Evolutionary conservation across 495 filamentous ascomycete species (phyloP).

Genomic region (Pseudomonodictys pantanalensis): DNA sequence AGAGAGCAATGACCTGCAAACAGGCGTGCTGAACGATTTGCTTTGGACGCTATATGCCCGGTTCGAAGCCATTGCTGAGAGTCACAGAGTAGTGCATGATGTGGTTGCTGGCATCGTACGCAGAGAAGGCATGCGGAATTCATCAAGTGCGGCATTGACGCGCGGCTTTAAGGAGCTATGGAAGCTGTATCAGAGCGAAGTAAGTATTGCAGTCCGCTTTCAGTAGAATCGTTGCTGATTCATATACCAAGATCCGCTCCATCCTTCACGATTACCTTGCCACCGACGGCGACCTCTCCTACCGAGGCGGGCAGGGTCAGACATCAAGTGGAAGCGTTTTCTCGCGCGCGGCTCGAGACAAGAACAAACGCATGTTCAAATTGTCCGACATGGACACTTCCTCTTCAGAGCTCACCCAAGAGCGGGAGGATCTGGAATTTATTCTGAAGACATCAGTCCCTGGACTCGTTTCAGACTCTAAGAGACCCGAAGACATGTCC

Average conservation of each 20-base stretch:
- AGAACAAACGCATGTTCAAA: conserved; percentile 75
- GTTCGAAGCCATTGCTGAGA: conserved; percentile 94
- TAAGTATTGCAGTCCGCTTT: conserved; percentile 34
- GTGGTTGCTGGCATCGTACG: conserved; percentile 76
- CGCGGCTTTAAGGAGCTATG: conserved; percentile 89
- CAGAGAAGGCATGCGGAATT: conserved; percentile 62
- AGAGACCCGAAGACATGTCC: conserved; percentile 45
- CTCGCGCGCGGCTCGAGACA: conserved; percentile 63
- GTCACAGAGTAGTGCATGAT: conserved; percentile 91
- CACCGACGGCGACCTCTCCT: conserved; percentile 72
- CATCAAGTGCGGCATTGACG: conserved; percentile 52
- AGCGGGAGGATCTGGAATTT: conserved; percentile 84
- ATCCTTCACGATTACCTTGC: conserved; percentile 95
- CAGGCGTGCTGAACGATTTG: conserved; percentile 81
- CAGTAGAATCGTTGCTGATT: conserved; percentile 31
- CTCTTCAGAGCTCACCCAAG: conserved; percentile 67
- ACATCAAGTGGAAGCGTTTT: conserved; percentile 55
- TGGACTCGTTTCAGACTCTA: conserved; percentile 79
- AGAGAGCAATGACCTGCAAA: conserved; percentile 67
- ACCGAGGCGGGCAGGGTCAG: conserved; percentile 49
- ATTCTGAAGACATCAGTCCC: conserved; percentile 90
- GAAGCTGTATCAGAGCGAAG: conserved; percentile 83
- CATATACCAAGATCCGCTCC: conserved; percentile 72
- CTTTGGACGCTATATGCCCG: conserved; percentile 92
- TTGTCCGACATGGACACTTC: conserved; percentile 78